These are phyloP conservation scores for Cronartium quercuum DNA, from an alignment of 1,284 basidiomycete species.

Conservation along the genomic window DNA sequence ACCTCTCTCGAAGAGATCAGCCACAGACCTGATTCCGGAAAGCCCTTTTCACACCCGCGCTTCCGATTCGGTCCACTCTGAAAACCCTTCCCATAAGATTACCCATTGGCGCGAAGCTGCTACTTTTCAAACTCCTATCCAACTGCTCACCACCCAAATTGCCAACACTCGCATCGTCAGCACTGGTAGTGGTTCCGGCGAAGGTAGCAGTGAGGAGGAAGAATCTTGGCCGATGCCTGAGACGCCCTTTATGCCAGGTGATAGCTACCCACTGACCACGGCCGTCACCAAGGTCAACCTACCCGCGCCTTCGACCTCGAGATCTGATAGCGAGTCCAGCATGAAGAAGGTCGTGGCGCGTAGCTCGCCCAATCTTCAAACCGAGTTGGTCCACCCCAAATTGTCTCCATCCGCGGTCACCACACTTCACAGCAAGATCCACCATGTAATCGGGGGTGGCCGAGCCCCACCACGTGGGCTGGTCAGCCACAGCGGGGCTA, in stretches of 20 bases:
- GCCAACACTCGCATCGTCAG: not conserved
- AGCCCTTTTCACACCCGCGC: not conserved
- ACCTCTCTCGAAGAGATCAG: not conserved
- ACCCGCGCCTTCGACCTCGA: not conserved
- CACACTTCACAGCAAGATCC: conserved; percentile 5
- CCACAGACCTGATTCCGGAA: not conserved
- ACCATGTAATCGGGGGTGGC: not conserved
- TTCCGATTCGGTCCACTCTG: not conserved
- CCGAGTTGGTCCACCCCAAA: not conserved
- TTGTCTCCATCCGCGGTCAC: not conserved
- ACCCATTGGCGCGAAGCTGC: conserved; percentile 1
- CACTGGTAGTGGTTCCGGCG: conserved; percentile 15
- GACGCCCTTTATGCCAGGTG: conserved; percentile 27
- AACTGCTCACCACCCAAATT: not conserved
- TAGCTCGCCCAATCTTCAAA: not conserved
- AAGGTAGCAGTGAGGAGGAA: conserved; percentile 34
- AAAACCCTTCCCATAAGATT: not conserved
- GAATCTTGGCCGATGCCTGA: conserved; percentile 35
- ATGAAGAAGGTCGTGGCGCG: not conserved
- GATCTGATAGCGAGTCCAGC: not conserved
- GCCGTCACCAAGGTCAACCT: not conserved
- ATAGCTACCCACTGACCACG: conserved; percentile 13
- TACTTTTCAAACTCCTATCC: not conserved
- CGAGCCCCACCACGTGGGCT: not conserved
- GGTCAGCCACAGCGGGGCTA: conserved; percentile 1